These are phyloP conservation scores for Hondaea fermentalgiana DNA, from an alignment of 108 stramenopile species.

Conservation along the genomic window DNA sequence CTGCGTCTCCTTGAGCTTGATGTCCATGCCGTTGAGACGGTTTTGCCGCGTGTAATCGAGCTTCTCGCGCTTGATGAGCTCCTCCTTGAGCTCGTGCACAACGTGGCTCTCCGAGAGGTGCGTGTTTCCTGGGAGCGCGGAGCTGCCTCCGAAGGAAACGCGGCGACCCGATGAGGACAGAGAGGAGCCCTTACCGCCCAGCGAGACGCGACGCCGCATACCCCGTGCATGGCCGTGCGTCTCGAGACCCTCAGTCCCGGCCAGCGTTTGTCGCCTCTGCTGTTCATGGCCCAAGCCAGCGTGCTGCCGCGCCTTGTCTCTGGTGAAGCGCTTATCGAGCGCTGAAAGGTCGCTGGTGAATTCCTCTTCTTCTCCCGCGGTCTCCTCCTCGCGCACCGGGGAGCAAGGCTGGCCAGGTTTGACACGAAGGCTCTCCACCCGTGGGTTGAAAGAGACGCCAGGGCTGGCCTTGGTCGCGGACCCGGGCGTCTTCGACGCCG, in stretches of 20 bases:
- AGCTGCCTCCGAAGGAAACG: not conserved
- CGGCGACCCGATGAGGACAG: not conserved
- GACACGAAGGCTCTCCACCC: not conserved
- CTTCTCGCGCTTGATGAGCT: not conserved
- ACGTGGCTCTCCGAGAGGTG: not conserved
- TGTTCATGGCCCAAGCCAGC: not conserved
- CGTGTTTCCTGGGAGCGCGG: not conserved
- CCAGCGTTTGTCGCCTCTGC: slow-evolving; percentile 1
- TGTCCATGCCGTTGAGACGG: slow-evolving; percentile 9
- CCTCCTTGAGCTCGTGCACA: not conserved
- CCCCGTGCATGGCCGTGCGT: not conserved
- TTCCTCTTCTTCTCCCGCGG: not conserved
- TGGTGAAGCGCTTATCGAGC: not conserved
- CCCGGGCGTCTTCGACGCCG: not conserved
- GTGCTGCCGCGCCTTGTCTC: not conserved
- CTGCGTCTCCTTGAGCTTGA: slow-evolving; percentile 8
- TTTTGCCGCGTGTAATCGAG: not conserved
- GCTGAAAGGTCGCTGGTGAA: not conserved
- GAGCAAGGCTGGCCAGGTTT: not conserved
- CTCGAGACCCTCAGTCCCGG: not conserved
- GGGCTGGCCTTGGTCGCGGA: not conserved
- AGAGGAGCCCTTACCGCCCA: not conserved
- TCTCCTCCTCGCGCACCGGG: slow-evolving; percentile 10
- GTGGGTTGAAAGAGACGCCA: not conserved
- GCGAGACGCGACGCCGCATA: not conserved